Conservation (phyloP, 2,329 filamentous ascomycete species). For the Phaeophleospora eucalypticola region DNA sequence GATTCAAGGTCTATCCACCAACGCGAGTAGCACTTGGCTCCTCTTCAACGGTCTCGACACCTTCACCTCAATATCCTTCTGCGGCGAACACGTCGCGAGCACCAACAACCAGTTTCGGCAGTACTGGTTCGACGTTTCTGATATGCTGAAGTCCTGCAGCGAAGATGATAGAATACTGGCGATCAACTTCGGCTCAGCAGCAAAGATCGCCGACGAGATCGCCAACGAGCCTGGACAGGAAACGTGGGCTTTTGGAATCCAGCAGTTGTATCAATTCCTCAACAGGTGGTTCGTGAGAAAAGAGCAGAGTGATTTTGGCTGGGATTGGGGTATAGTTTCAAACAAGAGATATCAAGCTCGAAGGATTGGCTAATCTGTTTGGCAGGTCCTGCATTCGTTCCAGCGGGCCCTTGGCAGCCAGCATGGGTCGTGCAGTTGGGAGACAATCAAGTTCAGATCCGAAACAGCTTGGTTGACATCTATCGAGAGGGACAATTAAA, state of each 20-base stretch:
- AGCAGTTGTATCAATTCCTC: slow-evolving; percentile 49
- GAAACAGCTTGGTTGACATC: slow-evolving; percentile 56
- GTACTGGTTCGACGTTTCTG: slow-evolving; percentile 56
- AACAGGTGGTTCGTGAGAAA: slow-evolving; percentile 57
- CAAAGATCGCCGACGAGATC: slow-evolving; percentile 51
- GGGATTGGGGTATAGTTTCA: slow-evolving; percentile 50
- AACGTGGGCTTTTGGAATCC: slow-evolving; percentile 50
- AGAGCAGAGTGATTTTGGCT: slow-evolving; percentile 60
- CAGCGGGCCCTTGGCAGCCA: slow-evolving; percentile 57
- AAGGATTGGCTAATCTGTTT: no score
- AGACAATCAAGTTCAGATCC: slow-evolving; percentile 41
- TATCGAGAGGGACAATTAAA: slow-evolving; percentile 57
- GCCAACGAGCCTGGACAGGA: slow-evolving; percentile 45
- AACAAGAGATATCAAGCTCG: no score
- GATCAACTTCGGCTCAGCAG: slow-evolving; percentile 57
- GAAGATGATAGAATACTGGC: slow-evolving; percentile 36
- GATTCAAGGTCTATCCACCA: slow-evolving; percentile 38
- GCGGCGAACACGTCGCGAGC: slow-evolving; percentile 50
- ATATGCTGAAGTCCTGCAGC: slow-evolving; percentile 42
- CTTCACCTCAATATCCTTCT: slow-evolving; percentile 55
- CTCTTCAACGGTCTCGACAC: slow-evolving; percentile 62
- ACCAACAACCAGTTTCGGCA: slow-evolving; percentile 62
- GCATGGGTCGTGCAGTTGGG: slow-evolving; percentile 54
- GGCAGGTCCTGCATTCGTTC: slow-evolving; percentile 44
- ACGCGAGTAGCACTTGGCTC: slow-evolving; percentile 48